phyloP scores from a whole-genome alignment of 2,329 filamentous ascomycete genomes.

The Knufia fluminis region DNA sequence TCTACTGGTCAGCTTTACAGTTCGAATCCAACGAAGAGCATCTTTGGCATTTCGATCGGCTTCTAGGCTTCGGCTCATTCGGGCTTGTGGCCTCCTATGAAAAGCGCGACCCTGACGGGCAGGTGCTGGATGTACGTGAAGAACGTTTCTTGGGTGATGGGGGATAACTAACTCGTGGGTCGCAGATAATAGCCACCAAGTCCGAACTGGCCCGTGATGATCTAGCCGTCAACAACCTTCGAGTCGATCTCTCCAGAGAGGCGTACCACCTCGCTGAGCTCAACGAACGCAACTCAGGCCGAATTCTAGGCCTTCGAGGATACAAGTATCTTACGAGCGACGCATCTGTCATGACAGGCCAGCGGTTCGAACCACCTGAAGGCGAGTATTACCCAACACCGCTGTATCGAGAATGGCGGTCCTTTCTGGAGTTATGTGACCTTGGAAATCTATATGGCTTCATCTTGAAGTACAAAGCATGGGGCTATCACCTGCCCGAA shows the following conservation, averaged over 20 bases:
- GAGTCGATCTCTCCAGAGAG: neutral
- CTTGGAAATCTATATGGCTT: constrained; percentile 11
- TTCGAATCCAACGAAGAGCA: constrained; percentile 10
- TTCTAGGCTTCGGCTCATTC: constrained; percentile 15
- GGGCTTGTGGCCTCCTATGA: constrained; percentile 13
- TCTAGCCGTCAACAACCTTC: neutral
- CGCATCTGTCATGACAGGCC: neutral
- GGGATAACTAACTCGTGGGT: neutral
- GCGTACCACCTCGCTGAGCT: constrained; percentile 5
- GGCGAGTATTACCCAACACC: neutral
- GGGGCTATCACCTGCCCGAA: constrained; percentile 17
- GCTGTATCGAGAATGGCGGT: constrained; percentile 10
- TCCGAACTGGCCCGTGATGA: neutral
- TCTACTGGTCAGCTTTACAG: constrained; percentile 9
- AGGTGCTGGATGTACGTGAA: neutral
- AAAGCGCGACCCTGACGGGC: neutral
- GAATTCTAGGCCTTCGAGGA: constrained; percentile 10
- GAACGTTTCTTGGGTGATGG: neutral
- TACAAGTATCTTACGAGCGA: constrained; percentile 10
- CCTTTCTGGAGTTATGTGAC: constrained; percentile 15
- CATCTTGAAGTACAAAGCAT: constrained; percentile 16
- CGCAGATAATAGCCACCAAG: constrained; percentile 2
- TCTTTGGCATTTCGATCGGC: constrained; percentile 13
- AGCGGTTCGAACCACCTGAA: neutral
- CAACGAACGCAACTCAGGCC: neutral